Evolutionary conservation across 257 asterid genomes (phyloP).

Genomic region (Salvia miltiorrhiza): DNA sequence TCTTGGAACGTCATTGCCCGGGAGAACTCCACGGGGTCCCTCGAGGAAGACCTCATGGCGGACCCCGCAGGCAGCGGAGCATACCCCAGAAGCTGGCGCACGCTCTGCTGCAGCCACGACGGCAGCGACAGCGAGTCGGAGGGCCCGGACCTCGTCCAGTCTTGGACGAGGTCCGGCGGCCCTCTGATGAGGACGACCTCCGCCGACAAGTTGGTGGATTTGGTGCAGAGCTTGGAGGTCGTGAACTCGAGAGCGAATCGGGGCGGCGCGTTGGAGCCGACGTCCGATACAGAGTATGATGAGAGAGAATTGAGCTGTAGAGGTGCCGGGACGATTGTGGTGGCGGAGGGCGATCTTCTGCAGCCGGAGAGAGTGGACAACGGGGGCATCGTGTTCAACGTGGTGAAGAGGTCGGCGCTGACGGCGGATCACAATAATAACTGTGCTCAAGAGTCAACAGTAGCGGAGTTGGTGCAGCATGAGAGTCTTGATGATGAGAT

Average conservation of each 20-base stretch:
- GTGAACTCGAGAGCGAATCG: slow-evolving; percentile 31
- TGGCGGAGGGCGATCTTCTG: slow-evolving; percentile 76
- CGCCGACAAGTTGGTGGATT: slow-evolving; percentile 69
- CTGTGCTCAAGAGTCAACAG: slow-evolving; percentile 34
- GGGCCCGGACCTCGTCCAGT: slow-evolving; percentile 21
- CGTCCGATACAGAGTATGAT: slow-evolving; percentile 50
- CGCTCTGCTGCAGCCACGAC: slow-evolving; percentile 38
- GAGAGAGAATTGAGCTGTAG: slow-evolving; percentile 37
- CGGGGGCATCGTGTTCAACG: slow-evolving; percentile 79
- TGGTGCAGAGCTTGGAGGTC: slow-evolving; percentile 57
- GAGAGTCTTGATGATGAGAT: slow-evolving; percentile 49
- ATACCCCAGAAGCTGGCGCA: slow-evolving; percentile 28
- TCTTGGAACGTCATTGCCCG: slow-evolving; percentile 90
- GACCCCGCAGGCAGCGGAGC: slow-evolving; percentile 12
- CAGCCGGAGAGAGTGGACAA: slow-evolving; percentile 68
- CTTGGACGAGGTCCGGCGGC: slow-evolving; percentile 97
- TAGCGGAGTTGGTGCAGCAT: slow-evolving; percentile 60
- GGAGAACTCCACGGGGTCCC: slow-evolving; percentile 82
- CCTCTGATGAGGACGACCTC: slow-evolving; percentile 95
- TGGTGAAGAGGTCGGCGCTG: slow-evolving; percentile 62
- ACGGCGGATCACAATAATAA: slow-evolving; percentile 36
- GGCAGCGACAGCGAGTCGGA: slow-evolving; percentile 84
- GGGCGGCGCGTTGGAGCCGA: slow-evolving; percentile 36
- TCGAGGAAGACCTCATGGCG: slow-evolving; percentile 53
- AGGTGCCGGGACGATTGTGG: slow-evolving; percentile 37